A percentile compares a stretch with the other conserved stretches of the same genome.
These are phyloP conservation scores for Diaporthe sp. DNA, from an alignment of 2,329 filamentous ascomycete species.

Conservation along the genomic window DNA sequence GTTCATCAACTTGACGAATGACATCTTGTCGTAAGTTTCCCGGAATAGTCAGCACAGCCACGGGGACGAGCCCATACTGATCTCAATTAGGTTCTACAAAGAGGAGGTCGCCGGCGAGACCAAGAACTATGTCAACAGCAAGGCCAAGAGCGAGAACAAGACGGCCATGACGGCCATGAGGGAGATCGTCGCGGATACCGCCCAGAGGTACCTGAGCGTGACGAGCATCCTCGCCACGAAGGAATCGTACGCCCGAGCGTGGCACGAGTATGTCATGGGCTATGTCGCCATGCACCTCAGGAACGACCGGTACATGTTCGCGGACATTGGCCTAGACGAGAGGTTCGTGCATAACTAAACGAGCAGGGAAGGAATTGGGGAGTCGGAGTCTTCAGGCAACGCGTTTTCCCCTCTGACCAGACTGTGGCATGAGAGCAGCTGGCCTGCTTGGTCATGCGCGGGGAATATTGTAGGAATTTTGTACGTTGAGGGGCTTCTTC, in stretches of 20 bases:
- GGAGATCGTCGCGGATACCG: conserved; percentile 37
- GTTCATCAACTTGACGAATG: conserved; percentile 48
- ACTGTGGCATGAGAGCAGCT: neutral
- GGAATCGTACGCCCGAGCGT: conserved; percentile 44
- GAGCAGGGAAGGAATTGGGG: neutral
- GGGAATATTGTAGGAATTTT: neutral
- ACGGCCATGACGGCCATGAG: conserved; percentile 7
- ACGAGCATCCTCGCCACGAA: conserved; percentile 42
- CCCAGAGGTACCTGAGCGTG: conserved; percentile 43
- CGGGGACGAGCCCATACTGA: neutral
- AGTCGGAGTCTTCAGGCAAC: too few relatives aligned
- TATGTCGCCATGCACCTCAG: conserved; percentile 45
- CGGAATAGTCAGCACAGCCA: neutral
- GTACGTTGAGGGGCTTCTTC: neutral
- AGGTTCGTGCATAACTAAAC: conserved; percentile 20
- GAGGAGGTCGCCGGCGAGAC: conserved; percentile 48
- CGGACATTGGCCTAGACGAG: conserved; percentile 37
- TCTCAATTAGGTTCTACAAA: conserved; percentile 47
- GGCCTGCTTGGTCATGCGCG: neutral
- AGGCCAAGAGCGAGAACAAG: conserved; percentile 38
- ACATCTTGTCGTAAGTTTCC: conserved; percentile 49
- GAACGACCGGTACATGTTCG: conserved; percentile 39
- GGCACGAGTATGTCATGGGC: conserved; percentile 47
- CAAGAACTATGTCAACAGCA: conserved; percentile 48
- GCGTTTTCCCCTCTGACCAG: neutral